Percentiles rank a stretch among this genome's conserved stretches.
Evolutionary conservation across 2,329 filamentous ascomycete genomes (phyloP).

Genomic region (Tolypocladium paradoxum): DNA sequence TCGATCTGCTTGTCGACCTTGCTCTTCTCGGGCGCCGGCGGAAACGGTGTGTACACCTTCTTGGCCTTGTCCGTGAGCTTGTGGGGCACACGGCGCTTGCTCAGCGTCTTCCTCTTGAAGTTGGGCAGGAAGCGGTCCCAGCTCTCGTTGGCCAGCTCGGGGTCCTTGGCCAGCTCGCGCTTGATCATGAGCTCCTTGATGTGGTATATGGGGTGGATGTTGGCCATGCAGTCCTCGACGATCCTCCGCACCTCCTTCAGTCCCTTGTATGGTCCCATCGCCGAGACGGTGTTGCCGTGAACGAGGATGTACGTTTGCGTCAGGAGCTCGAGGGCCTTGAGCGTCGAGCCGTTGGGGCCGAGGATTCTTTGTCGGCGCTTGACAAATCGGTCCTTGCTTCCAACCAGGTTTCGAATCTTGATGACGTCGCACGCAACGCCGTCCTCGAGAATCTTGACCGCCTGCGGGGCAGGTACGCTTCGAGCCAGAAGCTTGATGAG

Average conservation of each 20-base stretch:
- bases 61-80: slow-evolving; percentile 88
- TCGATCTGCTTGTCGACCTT: slow-evolving; percentile 98
- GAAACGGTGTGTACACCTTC: slow-evolving; percentile 95
- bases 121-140: slow-evolving; percentile 96
- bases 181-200: slow-evolving; percentile 79
- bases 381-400: slow-evolving; percentile 91
- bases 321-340: slow-evolving; percentile 88
- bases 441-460: slow-evolving; percentile 89
- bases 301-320: slow-evolving; percentile 90
- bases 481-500: slow-evolving; percentile 86
- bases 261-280: slow-evolving; percentile 87
- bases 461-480: slow-evolving; percentile 86
- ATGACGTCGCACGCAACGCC: slow-evolving; percentile 88
- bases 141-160: slow-evolving; percentile 73
- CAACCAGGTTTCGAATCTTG: slow-evolving; percentile 82
- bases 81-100: slow-evolving; percentile 69
- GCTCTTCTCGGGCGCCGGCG: slow-evolving; percentile 93
- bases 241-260: slow-evolving; percentile 85
- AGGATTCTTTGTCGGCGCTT: slow-evolving; percentile 90
- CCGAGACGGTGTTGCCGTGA: slow-evolving; percentile 88
- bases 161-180: slow-evolving; percentile 81
- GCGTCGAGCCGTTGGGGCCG: slow-evolving; percentile 79
- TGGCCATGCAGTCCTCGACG: slow-evolving; percentile 92
- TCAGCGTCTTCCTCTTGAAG: slow-evolving; percentile 89
- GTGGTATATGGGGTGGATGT: slow-evolving; percentile 89